Conservation (phyloP, 805 yeast genomes). For the Myxozyma monticola region DNA sequence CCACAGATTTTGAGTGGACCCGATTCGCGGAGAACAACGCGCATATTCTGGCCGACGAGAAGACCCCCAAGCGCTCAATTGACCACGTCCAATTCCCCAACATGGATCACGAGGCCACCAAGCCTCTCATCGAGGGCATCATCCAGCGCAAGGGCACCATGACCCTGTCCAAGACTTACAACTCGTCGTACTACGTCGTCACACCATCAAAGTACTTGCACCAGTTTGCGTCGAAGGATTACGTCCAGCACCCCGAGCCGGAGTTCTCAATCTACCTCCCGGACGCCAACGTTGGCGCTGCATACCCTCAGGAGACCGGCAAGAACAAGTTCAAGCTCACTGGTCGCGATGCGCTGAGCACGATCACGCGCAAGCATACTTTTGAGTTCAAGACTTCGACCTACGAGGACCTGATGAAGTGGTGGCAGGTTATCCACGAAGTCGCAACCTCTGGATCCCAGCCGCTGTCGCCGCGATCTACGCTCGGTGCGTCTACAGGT, state of each 20-base stretch:
- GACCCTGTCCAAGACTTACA: constrained; percentile 45
- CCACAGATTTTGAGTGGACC: constrained; percentile 49
- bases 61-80: constrained; percentile 43
- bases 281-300: constrained; percentile 45
- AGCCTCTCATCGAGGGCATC: constrained; percentile 51
- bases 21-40: constrained; percentile 41
- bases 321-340: constrained; percentile 45
- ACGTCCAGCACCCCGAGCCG: constrained; percentile 47
- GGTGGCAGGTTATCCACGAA: constrained; percentile 46
- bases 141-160: constrained; percentile 48
- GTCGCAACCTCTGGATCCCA: constrained; percentile 18
- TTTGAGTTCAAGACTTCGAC: constrained; percentile 47
- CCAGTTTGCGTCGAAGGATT: constrained; percentile 50
- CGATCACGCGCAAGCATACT: constrained; percentile 39
- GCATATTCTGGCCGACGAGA: constrained; percentile 40
- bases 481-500: constrained; percentile 2
- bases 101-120: constrained; percentile 43
- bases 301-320: constrained; percentile 38
- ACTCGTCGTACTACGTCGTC: constrained; percentile 48
- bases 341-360: constrained; percentile 46
- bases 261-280: constrained; percentile 50
- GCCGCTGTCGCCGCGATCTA: constrained; percentile 7
- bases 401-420: constrained; percentile 47
- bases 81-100: constrained; percentile 44
- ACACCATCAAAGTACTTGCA: constrained; percentile 49